Evolutionary conservation across 495 filamentous ascomycete species (phyloP).

Genomic region (Umbilicaria muhlenbergii): DNA sequence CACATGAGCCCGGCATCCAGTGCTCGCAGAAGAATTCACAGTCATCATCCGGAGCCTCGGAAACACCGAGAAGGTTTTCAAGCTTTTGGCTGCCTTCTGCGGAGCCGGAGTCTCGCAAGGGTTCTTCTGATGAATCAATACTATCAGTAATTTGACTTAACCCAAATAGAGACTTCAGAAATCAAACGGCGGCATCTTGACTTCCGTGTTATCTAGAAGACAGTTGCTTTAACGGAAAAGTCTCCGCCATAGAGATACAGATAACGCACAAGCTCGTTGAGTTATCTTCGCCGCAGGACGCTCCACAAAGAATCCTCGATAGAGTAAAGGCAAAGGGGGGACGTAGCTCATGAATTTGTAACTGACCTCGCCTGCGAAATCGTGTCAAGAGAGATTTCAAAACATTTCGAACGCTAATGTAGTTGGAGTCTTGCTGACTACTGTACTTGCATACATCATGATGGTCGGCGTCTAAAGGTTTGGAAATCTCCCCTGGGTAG

Average conservation of each 20-base stretch:
- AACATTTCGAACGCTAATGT: conserved; percentile 20
- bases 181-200: no score
- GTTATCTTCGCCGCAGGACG: no score
- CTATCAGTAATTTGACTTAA: no score
- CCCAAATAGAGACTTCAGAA: no score
- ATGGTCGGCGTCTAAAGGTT: conserved; percentile 28
- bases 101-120: no score
- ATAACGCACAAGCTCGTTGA: background rate
- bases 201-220: background rate
- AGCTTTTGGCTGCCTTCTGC: background rate
- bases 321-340: no score
- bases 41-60: conserved; percentile 16
- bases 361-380: background rate
- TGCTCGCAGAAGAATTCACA: conserved; percentile 16
- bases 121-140: no score
- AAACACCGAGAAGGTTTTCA: conserved; percentile 9
- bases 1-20: conserved; percentile 16
- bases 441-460: conserved; percentile 30
- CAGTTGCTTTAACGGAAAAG: background rate
- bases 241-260: no score
- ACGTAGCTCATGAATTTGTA: no score
- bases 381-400: conserved; percentile 9
- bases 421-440: conserved; percentile 23
- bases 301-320: no score
- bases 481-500: conserved; percentile 24